phyloP scores from a whole-genome alignment of 441 rosid genomes.

The Kokia cookei region DNA sequence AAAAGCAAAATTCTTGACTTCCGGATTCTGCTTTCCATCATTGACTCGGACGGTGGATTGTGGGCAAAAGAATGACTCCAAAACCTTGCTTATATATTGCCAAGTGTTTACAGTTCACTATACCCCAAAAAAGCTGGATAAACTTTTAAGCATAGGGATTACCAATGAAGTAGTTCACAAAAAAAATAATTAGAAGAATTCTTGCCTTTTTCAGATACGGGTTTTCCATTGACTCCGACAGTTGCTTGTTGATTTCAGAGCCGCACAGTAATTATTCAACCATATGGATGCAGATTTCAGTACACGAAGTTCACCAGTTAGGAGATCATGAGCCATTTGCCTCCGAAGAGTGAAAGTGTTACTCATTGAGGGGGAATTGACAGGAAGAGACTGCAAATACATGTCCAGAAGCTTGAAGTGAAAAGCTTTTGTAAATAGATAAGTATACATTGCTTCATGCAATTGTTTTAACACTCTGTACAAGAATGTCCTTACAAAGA shows the following conservation, averaged over 20 bases:
- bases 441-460: background rate
- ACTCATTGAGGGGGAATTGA: conserved; percentile 1
- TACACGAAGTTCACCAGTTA: conserved; percentile 63
- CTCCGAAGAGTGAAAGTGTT: conserved; percentile 27
- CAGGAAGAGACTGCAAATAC: conserved; percentile 36
- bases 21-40: background rate
- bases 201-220: background rate
- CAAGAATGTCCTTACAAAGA: background rate
- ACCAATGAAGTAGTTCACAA: background rate
- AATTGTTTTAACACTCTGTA: background rate
- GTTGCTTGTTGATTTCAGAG: conserved; percentile 8
- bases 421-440: background rate
- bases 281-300: conserved; percentile 64
- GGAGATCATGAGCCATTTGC: conserved; percentile 66
- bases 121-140: background rate
- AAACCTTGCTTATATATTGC: background rate
- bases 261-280: conserved; percentile 46
- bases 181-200: background rate
- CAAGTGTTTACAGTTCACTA: background rate
- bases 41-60: background rate
- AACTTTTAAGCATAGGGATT: background rate
- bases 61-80: background rate
- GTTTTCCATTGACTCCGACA: background rate
- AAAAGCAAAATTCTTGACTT: background rate
- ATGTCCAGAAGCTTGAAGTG: conserved; percentile 2